Evolutionary conservation across 768 basidiomycete species (phyloP), one percentile per base, ranked within the genome.

Genomic region (Pleurotus giganteus): DNA sequence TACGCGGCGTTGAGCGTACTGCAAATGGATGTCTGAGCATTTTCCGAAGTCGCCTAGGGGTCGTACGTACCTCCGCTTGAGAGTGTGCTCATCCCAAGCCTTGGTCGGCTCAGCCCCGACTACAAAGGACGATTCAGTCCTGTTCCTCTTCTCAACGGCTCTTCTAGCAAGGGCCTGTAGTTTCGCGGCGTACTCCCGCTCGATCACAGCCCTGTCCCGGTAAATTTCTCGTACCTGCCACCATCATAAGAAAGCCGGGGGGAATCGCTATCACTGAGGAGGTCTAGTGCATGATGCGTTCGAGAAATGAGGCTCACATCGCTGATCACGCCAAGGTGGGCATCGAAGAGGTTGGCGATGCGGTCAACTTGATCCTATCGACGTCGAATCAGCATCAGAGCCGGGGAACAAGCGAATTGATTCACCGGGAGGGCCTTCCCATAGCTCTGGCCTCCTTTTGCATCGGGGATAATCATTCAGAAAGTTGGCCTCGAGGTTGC

Each of bases 1-100:
- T 88, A 91, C 0, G 88, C 88, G n/a, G 71, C 68, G 61, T 86
- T 76, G n/a, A 93, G 65, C 2, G 91, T 87, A 67, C 91, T 94
- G 19, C 8, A 41, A 6, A 32, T 59, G 43, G 44, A 45, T 47
- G 49, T 54, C 27, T 46, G 6, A 50, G 51, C 60, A 39, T 43
- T 58, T 54, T 54, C 54, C 46, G 58, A 50, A 56, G 45, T 19
- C 41, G 37, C 27, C 39, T 36, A 51, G 45, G 50, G 24, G 29
- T 43, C 51, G 32, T 17, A 62, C 67, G 43, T 15, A 88, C 91
- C 82, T 89, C 66, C 79, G 73, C 50, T 73, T 74, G 11, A 88
- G 55, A 4, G 74, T 75, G 53, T 67, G 69, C 17, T 81, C 80
- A 53, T 80, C 76, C 74, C 75, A 86, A 4, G 74, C 65, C 62